Evolutionary conservation across 1,284 basidiomycete species (phyloP).

Genomic region (Ustilago xerochloae): DNA sequence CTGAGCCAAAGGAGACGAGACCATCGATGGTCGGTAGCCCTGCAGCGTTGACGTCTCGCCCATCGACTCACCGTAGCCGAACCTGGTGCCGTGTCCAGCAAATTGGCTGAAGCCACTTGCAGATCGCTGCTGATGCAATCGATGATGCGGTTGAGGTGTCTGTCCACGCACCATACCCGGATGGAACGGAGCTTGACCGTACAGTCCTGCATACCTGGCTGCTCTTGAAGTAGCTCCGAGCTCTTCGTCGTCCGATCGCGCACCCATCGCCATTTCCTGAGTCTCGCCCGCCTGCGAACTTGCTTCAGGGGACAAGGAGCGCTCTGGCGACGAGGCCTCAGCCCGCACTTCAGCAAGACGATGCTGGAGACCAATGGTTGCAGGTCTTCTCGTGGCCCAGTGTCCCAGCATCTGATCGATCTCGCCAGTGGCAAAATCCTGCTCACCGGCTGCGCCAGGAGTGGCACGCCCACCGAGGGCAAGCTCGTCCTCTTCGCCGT

Average conservation of each 20-base stretch:
- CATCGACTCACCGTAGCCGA: constrained; percentile 38
- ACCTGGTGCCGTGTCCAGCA: constrained; percentile 16
- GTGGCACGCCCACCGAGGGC: constrained; percentile 53
- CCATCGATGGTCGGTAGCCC: constrained; percentile 31
- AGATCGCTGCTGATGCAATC: constrained; percentile 44
- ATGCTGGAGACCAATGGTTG: constrained; percentile 25
- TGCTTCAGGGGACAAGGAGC: constrained; percentile 38
- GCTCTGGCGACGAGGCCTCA: constrained; percentile 34
- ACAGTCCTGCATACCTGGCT: constrained; percentile 81
- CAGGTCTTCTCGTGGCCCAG: constrained; percentile 40
- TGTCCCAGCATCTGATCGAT: constrained; percentile 61
- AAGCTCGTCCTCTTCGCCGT: constrained; percentile 47
- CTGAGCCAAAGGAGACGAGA: constrained; percentile 42
- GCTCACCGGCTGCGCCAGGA: constrained; percentile 38
- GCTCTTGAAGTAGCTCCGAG: constrained; percentile 70
- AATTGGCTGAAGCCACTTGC: constrained; percentile 40
- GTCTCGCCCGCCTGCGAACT: constrained; percentile 15
- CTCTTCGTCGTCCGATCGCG: constrained; percentile 47
- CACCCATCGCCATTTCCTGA: constrained; percentile 27
- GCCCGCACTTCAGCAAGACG: constrained; percentile 38
- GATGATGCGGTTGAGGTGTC: constrained; percentile 45
- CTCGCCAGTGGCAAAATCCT: constrained; percentile 56
- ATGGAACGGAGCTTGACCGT: constrained; percentile 21
- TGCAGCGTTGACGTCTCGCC: constrained; percentile 44
- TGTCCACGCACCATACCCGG: constrained; percentile 26